Conservation (phyloP, 768 basidiomycete species). For the Termitomyces sp. region DNA sequence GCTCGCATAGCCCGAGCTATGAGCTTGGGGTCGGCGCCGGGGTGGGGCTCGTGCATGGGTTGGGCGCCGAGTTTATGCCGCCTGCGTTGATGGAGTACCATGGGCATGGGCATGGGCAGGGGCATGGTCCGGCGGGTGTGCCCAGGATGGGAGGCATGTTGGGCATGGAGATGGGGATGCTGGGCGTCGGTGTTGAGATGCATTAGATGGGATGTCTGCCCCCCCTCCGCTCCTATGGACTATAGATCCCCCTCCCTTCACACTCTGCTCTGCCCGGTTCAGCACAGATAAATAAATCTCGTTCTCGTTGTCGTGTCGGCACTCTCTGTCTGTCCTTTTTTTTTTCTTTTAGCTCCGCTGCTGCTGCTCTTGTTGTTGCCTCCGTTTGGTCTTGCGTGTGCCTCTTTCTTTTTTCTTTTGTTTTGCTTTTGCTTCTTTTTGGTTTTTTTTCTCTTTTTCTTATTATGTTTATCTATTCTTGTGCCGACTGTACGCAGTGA, state of each 20-base stretch:
- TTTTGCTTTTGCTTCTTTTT: too few species aligned
- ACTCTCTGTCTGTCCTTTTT: not conserved
- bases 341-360: too few species aligned
- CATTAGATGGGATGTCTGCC: not conserved
- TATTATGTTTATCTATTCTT: too few species aligned
- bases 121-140: conserved; percentile 7
- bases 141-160: conserved; percentile 10
- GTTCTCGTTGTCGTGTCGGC: not conserved
- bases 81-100: not conserved
- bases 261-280: too few species aligned
- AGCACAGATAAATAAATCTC: not conserved
- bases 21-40: conserved; percentile 7
- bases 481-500: too few species aligned
- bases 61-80: not conserved
- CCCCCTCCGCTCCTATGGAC: not conserved
- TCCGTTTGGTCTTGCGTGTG: too few species aligned
- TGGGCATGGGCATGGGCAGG: not conserved
- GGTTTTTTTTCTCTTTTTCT: too few species aligned
- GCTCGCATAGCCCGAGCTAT: conserved; percentile 13
- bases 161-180: conserved; percentile 10
- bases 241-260: not conserved
- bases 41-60: not conserved
- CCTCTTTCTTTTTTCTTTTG: too few species aligned
- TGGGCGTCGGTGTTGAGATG: conserved; percentile 14
- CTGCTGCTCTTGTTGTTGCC: too few species aligned